These are phyloP conservation scores for Pueraria montana DNA, from an alignment of 306 rosid species.

Conservation along the genomic window DNA sequence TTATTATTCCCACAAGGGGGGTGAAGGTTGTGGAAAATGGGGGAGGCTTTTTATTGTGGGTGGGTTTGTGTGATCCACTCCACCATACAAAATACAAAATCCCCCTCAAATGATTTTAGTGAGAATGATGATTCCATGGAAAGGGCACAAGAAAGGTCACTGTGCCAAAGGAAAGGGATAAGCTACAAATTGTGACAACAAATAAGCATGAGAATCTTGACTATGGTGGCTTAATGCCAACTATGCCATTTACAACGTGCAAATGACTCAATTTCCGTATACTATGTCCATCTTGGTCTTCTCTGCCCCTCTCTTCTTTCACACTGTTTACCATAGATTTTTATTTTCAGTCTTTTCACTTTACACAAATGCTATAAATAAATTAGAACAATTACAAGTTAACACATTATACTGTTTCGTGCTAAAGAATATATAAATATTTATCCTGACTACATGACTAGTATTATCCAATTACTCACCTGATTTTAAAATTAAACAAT, in stretches of 20 bases:
- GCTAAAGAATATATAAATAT: not conserved
- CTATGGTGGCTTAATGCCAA: slow-evolving; percentile 37
- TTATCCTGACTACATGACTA: not conserved
- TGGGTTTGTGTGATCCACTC: slow-evolving; percentile 42
- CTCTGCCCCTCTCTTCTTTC: not conserved
- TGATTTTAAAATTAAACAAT: no score
- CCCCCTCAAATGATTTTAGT: slow-evolving; percentile 42
- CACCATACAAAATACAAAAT: slow-evolving; percentile 37
- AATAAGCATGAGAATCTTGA: slow-evolving; percentile 63
- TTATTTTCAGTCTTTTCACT: not conserved
- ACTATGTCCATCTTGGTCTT: not conserved
- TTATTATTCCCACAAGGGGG: slow-evolving; percentile 39
- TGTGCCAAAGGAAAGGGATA: slow-evolving; percentile 38
- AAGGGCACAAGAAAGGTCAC: slow-evolving; percentile 40
- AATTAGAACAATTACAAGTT: no score
- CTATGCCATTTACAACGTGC: slow-evolving; percentile 37
- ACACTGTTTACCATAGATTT: not conserved
- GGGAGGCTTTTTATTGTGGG: slow-evolving; percentile 45
- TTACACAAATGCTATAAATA: not conserved
- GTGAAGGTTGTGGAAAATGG: slow-evolving; percentile 31
- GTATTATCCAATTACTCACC: no score
- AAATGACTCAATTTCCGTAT: slow-evolving; percentile 33
- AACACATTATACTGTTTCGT: no score
- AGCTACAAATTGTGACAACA: slow-evolving; percentile 44
- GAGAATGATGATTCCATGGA: slow-evolving; percentile 41